phyloP scores from a whole-genome alignment of 495 filamentous ascomycete genomes.

The Neurospora terricola region DNA sequence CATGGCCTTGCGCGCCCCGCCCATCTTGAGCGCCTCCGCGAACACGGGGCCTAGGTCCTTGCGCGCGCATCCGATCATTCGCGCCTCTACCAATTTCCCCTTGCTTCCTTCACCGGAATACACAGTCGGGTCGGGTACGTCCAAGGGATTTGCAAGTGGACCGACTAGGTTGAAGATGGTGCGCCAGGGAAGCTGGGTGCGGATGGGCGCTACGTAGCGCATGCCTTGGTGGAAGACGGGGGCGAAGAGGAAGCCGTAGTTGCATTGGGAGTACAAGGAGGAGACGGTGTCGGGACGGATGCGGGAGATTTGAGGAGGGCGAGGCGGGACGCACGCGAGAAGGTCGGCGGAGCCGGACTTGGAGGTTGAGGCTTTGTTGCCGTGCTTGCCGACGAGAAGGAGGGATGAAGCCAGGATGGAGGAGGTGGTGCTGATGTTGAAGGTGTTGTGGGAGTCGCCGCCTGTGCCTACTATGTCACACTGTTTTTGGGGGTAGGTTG shows the following conservation, averaged over 20 bases:
- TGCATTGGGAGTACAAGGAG: conserved; percentile 61
- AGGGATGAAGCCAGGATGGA: conserved; percentile 83
- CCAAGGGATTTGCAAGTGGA: conserved; percentile 80
- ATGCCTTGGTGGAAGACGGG: conserved; percentile 95
- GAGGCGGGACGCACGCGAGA: conserved; percentile 58
- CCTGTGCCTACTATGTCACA: conserved; percentile 98
- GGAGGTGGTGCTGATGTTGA: conserved; percentile 92
- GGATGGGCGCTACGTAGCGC: conserved; percentile 72
- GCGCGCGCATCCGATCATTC: conserved; percentile 85
- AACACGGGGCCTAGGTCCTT: conserved; percentile 76
- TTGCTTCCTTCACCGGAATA: background rate
- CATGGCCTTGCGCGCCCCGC: conserved; percentile 72
- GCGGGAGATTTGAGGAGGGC: conserved; percentile 59
- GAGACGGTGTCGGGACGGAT: conserved; percentile 60
- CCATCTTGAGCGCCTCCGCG: conserved; percentile 67
- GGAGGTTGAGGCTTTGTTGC: conserved; percentile 91
- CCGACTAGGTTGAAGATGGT: conserved; percentile 97
- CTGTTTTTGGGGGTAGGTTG: conserved; percentile 26
- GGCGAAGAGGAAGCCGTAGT: conserved; percentile 94
- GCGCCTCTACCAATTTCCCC: conserved; percentile 56
- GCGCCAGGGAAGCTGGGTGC: conserved; percentile 74
- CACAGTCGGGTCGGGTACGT: conserved; percentile 30
- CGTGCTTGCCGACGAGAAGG: conserved; percentile 84
- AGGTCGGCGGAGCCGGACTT: conserved; percentile 93
- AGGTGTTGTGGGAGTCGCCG: conserved; percentile 91